A percentile compares a stretch with the other conserved stretches of the same genome.
Evolutionary conservation across 345 rosid species (phyloP).

Genomic region (Hibiscus trionum): DNA sequence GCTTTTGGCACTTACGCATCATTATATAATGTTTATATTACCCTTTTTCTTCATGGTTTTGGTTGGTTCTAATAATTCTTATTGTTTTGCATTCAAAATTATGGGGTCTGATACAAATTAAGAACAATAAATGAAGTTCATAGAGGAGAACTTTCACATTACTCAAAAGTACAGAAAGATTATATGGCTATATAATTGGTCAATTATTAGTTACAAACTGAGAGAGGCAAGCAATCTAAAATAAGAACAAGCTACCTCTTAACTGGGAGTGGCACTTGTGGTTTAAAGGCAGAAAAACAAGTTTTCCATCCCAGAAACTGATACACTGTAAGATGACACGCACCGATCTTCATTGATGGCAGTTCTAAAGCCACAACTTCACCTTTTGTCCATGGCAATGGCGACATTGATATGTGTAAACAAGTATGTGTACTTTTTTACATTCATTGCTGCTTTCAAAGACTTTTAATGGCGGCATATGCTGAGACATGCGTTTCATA

Average conservation of each 20-base stretch:
- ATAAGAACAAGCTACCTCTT: not conserved
- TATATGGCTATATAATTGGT: not conserved
- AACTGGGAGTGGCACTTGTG: not conserved
- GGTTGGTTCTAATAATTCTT: not conserved
- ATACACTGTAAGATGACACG: not conserved
- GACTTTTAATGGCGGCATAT: constrained; percentile 33
- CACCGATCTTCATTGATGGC: not conserved
- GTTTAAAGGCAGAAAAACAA: not conserved
- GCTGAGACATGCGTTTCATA: constrained; percentile 57
- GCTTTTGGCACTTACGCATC: no score
- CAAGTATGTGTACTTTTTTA: not conserved
- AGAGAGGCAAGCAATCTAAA: not conserved
- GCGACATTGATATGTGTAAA: not conserved
- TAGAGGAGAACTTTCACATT: not conserved
- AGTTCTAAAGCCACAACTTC: not conserved
- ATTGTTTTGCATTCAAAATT: not conserved
- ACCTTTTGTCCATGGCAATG: not conserved
- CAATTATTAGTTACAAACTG: not conserved
- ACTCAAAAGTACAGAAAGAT: not conserved
- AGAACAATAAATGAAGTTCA: not conserved
- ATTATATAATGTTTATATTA: no score
- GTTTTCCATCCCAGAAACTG: not conserved
- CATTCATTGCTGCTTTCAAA: constrained; percentile 29
- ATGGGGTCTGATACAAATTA: not conserved
- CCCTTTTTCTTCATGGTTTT: no score